Conservation (phyloP, 805 yeast species). For the Pichia occidentalis region DNA sequence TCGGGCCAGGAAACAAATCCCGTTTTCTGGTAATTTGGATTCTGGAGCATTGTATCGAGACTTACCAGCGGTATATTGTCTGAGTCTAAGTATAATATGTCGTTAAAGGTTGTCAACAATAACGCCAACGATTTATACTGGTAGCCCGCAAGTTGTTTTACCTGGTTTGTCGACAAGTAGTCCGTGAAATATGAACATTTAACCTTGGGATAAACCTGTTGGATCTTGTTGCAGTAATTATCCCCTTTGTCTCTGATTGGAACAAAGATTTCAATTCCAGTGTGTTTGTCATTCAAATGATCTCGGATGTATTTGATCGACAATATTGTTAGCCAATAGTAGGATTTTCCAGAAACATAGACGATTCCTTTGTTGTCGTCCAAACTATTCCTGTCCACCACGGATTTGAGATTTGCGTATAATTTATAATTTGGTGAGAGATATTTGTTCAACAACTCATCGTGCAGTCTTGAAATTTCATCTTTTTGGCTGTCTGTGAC, state of each 20-base stretch:
- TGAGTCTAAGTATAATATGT: constrained; percentile 37
- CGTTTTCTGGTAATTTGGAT: constrained; percentile 39
- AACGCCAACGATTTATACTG: constrained; percentile 27
- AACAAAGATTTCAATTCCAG: constrained; percentile 45
- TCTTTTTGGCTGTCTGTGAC: constrained; percentile 21
- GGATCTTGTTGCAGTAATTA: constrained; percentile 37
- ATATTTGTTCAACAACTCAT: constrained; percentile 15
- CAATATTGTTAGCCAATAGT: constrained; percentile 27
- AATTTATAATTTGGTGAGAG: constrained; percentile 14
- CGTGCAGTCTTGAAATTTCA: constrained; percentile 22
- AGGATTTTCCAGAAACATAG: constrained; percentile 26
- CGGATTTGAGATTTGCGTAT: constrained; percentile 12
- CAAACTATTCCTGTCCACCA: constrained; percentile 10
- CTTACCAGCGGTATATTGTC: constrained; percentile 36
- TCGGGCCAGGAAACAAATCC: constrained; percentile 69
- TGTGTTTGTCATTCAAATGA: constrained; percentile 21
- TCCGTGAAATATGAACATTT: constrained; percentile 39
- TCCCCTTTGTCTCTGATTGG: constrained; percentile 37
- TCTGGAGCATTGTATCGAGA: constrained; percentile 26
- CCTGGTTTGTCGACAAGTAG: constrained; percentile 22
- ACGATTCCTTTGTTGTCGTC: constrained; percentile 23
- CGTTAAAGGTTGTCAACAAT: constrained; percentile 36
- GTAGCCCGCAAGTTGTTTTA: constrained; percentile 20
- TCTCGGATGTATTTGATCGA: constrained; percentile 28
- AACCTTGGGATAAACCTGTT: constrained; percentile 32